Evolutionary conservation across 345 rosid species (phyloP).

Genomic region (Raphanus sativus): DNA sequence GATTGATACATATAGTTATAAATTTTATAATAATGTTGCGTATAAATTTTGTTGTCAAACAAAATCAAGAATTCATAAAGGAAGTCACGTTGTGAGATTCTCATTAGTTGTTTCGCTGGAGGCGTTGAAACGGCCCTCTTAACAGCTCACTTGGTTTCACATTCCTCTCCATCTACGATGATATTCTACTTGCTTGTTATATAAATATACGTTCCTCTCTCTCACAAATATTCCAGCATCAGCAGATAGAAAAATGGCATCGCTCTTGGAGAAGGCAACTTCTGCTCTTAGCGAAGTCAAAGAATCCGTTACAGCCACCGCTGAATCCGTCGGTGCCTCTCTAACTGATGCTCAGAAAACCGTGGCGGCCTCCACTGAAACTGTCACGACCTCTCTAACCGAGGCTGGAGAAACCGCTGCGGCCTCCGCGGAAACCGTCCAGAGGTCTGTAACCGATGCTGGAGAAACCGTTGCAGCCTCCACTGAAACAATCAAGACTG

Average conservation of each 20-base stretch:
- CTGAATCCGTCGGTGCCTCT: conserved; percentile 27
- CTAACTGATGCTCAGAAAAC: conserved; percentile 28
- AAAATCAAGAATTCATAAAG: conserved; percentile 27
- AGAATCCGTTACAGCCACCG: conserved; percentile 22
- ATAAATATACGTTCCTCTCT: conserved; percentile 28
- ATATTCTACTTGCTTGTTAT: conserved; percentile 1
- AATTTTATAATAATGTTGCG: not conserved
- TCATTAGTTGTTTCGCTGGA: conserved; percentile 33
- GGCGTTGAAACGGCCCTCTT: conserved; percentile 36
- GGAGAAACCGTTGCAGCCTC: conserved; percentile 12
- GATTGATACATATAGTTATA: not conserved
- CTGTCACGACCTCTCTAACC: not conserved
- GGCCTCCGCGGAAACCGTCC: conserved; percentile 24
- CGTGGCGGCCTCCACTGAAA: conserved; percentile 24
- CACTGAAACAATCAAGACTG: conserved; percentile 28
- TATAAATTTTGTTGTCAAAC: conserved; percentile 12
- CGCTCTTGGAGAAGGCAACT: conserved; percentile 24
- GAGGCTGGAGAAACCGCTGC: conserved; percentile 6
- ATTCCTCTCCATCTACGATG: conserved; percentile 21
- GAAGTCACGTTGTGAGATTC: conserved; percentile 37
- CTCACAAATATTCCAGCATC: conserved; percentile 6
- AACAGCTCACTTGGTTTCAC: conserved; percentile 39
- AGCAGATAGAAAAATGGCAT: conserved; percentile 6
- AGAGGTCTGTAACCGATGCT: conserved; percentile 13
- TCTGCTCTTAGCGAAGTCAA: conserved; percentile 29